phyloP scores from a whole-genome alignment of 139 green algal species.

The Coelastrella sp. region DNA sequence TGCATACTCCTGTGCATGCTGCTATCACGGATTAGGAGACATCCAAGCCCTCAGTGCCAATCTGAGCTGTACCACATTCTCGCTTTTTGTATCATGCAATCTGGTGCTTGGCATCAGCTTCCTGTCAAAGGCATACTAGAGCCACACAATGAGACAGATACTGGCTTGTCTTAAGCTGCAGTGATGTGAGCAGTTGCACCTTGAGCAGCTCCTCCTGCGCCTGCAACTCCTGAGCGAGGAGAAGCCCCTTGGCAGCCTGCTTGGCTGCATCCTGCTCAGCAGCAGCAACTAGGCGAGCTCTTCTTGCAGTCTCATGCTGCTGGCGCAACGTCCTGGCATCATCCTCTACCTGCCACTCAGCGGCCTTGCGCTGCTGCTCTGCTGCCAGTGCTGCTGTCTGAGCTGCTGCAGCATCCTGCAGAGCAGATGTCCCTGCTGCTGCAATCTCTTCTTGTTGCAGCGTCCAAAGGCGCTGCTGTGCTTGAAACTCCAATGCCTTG shows the following conservation, averaged over 20 bases:
- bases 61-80: no score
- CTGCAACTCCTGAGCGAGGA: slow-evolving; percentile 49
- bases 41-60: no score
- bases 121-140: neutral
- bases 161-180: neutral
- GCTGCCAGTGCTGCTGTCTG: slow-evolving; percentile 52
- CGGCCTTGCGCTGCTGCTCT: slow-evolving; percentile 46
- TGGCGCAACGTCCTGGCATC: neutral
- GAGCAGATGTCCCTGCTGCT: slow-evolving; percentile 43
- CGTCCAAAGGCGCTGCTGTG: slow-evolving; percentile 63
- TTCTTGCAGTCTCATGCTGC: slow-evolving; percentile 45
- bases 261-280: slow-evolving; percentile 52
- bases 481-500: slow-evolving; percentile 71
- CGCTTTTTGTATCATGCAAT: no score
- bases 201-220: slow-evolving; percentile 52
- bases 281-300: neutral
- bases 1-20: neutral
- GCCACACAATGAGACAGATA: neutral
- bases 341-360: slow-evolving; percentile 55
- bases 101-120: no score
- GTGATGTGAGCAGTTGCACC: slow-evolving; percentile 12
- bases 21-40: no score
- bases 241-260: slow-evolving; percentile 48
- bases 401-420: slow-evolving; percentile 58
- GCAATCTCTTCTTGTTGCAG: slow-evolving; percentile 64